phyloP scores from a whole-genome alignment of 768 basidiomycete genomes.

The Krasilnikovozyma curviuscula region DNA sequence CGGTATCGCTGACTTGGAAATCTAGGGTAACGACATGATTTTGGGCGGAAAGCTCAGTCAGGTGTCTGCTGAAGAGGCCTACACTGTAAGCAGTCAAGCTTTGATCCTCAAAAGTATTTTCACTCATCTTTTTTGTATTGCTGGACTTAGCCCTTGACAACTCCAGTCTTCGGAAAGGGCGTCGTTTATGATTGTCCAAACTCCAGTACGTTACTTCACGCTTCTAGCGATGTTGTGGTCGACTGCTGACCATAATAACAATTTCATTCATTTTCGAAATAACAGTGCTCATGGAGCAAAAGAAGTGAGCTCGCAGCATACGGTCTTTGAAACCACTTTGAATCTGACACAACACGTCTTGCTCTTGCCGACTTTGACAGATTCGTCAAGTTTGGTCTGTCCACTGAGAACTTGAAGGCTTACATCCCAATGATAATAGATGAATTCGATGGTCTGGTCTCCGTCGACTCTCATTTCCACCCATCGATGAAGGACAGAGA shows the following conservation, averaged over 20 bases:
- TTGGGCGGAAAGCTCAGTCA: slow-evolving; percentile 82
- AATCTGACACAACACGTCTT: background rate
- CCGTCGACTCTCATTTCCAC: slow-evolving; percentile 42
- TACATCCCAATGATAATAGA: slow-evolving; percentile 58
- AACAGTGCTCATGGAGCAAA: slow-evolving; percentile 82
- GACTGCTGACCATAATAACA: background rate
- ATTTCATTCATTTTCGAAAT: background rate
- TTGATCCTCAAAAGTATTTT: background rate
- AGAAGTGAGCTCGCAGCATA: no score
- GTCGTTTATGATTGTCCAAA: slow-evolving; percentile 97
- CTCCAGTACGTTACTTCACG: slow-evolving; percentile 30
- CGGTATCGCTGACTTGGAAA: background rate
- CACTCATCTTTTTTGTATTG: slow-evolving; percentile 16
- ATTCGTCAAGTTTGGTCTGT: slow-evolving; percentile 69
- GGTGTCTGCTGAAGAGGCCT: slow-evolving; percentile 90
- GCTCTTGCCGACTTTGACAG: background rate
- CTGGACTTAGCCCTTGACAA: slow-evolving; percentile 70
- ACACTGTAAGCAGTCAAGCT: slow-evolving; percentile 33
- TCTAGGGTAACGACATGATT: slow-evolving; percentile 66
- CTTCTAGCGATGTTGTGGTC: background rate
- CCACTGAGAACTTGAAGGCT: slow-evolving; percentile 68
- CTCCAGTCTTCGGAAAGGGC: slow-evolving; percentile 88
- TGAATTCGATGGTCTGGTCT: slow-evolving; percentile 47
- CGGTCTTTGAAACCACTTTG: no score
- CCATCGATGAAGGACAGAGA: slow-evolving; percentile 11